phyloP scores from a whole-genome alignment of 2,329 filamentous ascomycete species.

The Arthrobotrys iridis region DNA sequence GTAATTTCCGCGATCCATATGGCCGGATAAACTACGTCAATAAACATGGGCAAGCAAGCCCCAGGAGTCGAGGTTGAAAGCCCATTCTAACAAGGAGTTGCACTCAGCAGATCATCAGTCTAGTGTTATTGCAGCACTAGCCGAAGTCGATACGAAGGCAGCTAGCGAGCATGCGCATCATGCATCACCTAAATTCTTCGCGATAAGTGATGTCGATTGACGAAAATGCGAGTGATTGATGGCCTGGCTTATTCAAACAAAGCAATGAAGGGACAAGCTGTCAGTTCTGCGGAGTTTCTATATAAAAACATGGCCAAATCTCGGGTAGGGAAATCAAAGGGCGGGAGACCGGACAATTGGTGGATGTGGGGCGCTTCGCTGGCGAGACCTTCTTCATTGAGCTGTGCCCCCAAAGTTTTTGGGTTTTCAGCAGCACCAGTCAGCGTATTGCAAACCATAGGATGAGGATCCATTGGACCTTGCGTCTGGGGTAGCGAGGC shows the following conservation, averaged over 20 bases:
- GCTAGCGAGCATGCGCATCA: slow-evolving; percentile 17
- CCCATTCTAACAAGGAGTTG: slow-evolving; percentile 1
- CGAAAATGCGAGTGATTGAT: slow-evolving; percentile 3
- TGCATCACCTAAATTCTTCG: slow-evolving; percentile 26
- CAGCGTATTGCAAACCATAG: slow-evolving; percentile 21
- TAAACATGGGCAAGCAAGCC: slow-evolving; percentile 16
- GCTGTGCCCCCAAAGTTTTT: not conserved
- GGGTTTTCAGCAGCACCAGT: slow-evolving; percentile 14
- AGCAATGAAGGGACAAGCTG: not conserved
- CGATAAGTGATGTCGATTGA: slow-evolving; percentile 3
- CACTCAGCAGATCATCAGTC: slow-evolving; percentile 41
- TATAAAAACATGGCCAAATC: slow-evolving; percentile 3
- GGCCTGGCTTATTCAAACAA: not conserved
- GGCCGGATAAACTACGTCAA: slow-evolving; percentile 50
- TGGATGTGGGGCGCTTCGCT: slow-evolving; percentile 45
- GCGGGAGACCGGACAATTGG: slow-evolving; percentile 26
- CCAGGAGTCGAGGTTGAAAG: not conserved
- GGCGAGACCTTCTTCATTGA: slow-evolving; percentile 13
- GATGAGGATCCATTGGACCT: slow-evolving; percentile 32
- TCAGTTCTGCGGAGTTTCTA: not conserved
- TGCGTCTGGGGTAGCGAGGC: slow-evolving; percentile 12
- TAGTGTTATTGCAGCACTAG: slow-evolving; percentile 34
- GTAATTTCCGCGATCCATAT: slow-evolving; percentile 44
- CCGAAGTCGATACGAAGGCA: slow-evolving; percentile 25
- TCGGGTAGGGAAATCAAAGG: slow-evolving; percentile 9